Conservation (phyloP, 768 basidiomycete genomes). For the Boletales sp. region DNA sequence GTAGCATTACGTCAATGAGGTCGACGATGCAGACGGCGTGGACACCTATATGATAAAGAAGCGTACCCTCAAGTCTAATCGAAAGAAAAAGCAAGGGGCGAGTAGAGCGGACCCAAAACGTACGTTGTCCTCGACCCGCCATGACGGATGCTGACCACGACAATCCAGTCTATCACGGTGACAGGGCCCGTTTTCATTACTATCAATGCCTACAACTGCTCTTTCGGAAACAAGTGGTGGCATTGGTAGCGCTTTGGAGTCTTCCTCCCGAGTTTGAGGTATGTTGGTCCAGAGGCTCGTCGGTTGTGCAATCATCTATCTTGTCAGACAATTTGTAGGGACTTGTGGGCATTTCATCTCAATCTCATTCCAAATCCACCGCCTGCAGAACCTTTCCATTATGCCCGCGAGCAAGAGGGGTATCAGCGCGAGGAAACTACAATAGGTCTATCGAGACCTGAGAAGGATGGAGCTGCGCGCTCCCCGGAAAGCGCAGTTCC, state of each 20-base stretch:
- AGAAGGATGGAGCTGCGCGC: slow-evolving; percentile 14
- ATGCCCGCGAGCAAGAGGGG: slow-evolving; percentile 38
- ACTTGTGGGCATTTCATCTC: slow-evolving; percentile 80
- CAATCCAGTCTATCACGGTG: slow-evolving; percentile 75
- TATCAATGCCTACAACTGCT: slow-evolving; percentile 84
- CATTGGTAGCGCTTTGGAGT: slow-evolving; percentile 60
- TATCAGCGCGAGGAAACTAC: slow-evolving; percentile 7
- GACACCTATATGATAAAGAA: slow-evolving; percentile 64
- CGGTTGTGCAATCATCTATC: slow-evolving; percentile 3
- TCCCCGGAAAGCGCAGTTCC: slow-evolving; percentile 8
- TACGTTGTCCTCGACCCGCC: slow-evolving; percentile 24
- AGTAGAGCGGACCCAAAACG: slow-evolving; percentile 61
- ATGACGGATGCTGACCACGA: neutral
- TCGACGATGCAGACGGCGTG: slow-evolving; percentile 60
- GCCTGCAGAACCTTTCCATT: slow-evolving; percentile 55
- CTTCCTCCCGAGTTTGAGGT: slow-evolving; percentile 83
- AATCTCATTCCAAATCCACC: slow-evolving; percentile 56
- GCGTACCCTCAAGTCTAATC: slow-evolving; percentile 56
- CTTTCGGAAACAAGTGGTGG: slow-evolving; percentile 69
- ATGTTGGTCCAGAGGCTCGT: slow-evolving; percentile 10
- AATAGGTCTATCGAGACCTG: slow-evolving; percentile 6
- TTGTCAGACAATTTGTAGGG: slow-evolving; percentile 64
- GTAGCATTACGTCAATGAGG: slow-evolving; percentile 83
- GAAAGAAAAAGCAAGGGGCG: slow-evolving; percentile 47
- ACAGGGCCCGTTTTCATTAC: slow-evolving; percentile 72